Conservation (phyloP, 164 flowering plant genomes). For the Aristolochia californica region DNA sequence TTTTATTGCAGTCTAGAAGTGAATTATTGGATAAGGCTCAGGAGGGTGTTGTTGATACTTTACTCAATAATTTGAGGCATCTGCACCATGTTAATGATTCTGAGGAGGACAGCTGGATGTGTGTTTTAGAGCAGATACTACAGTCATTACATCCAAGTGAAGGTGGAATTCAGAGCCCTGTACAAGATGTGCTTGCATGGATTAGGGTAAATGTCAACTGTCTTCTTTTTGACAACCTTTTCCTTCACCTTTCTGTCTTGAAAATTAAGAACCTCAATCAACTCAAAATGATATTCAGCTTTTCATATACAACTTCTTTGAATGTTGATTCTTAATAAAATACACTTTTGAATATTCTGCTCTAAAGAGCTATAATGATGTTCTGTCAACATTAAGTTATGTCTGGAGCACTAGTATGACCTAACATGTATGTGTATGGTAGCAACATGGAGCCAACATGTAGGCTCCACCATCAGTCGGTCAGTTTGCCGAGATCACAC, state of each 20-base stretch:
- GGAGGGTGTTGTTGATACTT: background rate
- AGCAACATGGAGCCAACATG: too few relatives aligned
- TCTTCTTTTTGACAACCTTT: background rate
- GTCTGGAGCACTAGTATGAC: background rate
- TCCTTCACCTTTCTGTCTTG: background rate
- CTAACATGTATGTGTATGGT: background rate
- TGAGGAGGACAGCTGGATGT: constrained; percentile 22
- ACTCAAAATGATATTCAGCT: background rate
- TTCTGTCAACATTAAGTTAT: background rate
- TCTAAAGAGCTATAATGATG: too few relatives aligned
- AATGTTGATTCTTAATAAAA: background rate
- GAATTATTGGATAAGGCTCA: background rate
- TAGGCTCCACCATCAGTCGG: too few relatives aligned
- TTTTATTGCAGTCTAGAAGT: background rate
- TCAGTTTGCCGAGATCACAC: too few relatives aligned
- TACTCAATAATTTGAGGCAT: background rate
- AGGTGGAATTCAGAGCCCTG: constrained; percentile 30
- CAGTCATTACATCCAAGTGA: constrained; percentile 25
- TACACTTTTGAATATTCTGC: background rate
- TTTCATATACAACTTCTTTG: background rate
- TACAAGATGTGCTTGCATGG: constrained; percentile 26
- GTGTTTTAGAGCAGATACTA: constrained; percentile 27
- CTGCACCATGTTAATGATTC: constrained; percentile 9
- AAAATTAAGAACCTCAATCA: background rate
- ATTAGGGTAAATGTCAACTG: constrained; percentile 6